Evolutionary conservation across 768 basidiomycete genomes (phyloP).

Genomic region (Mycena galericulata): DNA sequence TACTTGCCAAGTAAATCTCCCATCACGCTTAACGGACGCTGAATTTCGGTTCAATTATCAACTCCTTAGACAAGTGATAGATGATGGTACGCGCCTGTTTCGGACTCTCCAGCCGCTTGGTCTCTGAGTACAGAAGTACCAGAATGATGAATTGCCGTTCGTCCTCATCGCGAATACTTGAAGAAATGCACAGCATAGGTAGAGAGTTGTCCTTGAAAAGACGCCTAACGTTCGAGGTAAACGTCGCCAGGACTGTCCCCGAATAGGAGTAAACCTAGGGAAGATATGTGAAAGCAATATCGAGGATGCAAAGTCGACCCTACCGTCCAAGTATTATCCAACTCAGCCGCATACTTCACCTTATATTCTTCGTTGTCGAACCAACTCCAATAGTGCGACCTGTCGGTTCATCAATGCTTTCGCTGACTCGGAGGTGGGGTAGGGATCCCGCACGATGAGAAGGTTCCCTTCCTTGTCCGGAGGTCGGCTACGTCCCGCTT

Average conservation of each 20-base stretch:
- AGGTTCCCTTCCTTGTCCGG: constrained; percentile 8
- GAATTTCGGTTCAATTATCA: too few species aligned
- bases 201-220: not conserved
- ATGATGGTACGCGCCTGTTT: constrained; percentile 11
- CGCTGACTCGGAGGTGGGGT: not conserved
- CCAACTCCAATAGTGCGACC: constrained; percentile 31
- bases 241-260: constrained; percentile 22
- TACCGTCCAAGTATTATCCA: constrained; percentile 31
- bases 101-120: constrained; percentile 25
- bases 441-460: constrained; percentile 27
- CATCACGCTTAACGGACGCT: constrained; percentile 10
- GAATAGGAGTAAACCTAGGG: constrained; percentile 21
- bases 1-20: not conserved
- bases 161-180: constrained; percentile 19
- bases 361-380: constrained; percentile 30
- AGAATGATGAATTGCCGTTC: constrained; percentile 30
- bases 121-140: constrained; percentile 30
- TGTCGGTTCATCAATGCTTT: not conserved
- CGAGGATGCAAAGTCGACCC: not conserved
- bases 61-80: not conserved
- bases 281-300: not conserved
- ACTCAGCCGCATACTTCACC: constrained; percentile 25
- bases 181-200: constrained; percentile 9
- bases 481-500: constrained; percentile 1
- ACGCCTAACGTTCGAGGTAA: constrained; percentile 21